These are phyloP conservation scores for Geotrichum aggregatum DNA, from an alignment of 1,139 yeast genomes.

Conservation along the genomic window DNA sequence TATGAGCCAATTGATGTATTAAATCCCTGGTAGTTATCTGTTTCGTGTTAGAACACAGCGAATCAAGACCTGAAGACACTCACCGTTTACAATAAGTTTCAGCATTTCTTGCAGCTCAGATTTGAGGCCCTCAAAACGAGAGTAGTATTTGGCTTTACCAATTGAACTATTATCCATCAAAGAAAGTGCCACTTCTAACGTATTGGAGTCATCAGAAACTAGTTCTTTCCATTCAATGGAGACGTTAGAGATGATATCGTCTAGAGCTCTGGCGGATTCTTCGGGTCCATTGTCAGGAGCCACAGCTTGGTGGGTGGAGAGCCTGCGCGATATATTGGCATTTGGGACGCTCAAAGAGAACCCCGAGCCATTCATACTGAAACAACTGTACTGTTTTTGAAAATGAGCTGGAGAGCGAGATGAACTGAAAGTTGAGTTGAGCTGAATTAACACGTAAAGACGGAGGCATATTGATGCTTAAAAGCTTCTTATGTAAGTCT, in stretches of 20 bases:
- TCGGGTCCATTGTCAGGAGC: background rate
- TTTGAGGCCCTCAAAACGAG: conserved; percentile 55
- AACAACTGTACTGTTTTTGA: background rate
- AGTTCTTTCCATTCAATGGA: conserved; percentile 37
- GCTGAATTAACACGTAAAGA: background rate
- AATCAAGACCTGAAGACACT: conserved; percentile 10
- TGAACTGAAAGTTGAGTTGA: background rate
- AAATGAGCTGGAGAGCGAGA: background rate
- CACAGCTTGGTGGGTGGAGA: conserved; percentile 15
- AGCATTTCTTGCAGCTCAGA: conserved; percentile 54
- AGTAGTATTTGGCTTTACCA: conserved; percentile 70
- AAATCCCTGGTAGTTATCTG: conserved; percentile 69
- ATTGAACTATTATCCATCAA: conserved; percentile 81
- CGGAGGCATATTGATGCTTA: too few species aligned
- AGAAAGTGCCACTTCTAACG: conserved; percentile 77
- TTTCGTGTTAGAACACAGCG: conserved; percentile 4
- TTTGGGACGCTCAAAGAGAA: conserved; percentile 12
- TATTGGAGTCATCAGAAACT: conserved; percentile 54
- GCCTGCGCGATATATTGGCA: conserved; percentile 18
- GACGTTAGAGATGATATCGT: conserved; percentile 17
- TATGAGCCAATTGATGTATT: conserved; percentile 78
- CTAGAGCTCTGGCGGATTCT: conserved; percentile 13
- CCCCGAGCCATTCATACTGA: conserved; percentile 14
- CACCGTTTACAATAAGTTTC: conserved; percentile 63
- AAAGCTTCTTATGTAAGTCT: too few species aligned